Evolutionary conservation across 2,329 filamentous ascomycete species (phyloP).

Genomic region (Rhytidhysteron rufulum): DNA sequence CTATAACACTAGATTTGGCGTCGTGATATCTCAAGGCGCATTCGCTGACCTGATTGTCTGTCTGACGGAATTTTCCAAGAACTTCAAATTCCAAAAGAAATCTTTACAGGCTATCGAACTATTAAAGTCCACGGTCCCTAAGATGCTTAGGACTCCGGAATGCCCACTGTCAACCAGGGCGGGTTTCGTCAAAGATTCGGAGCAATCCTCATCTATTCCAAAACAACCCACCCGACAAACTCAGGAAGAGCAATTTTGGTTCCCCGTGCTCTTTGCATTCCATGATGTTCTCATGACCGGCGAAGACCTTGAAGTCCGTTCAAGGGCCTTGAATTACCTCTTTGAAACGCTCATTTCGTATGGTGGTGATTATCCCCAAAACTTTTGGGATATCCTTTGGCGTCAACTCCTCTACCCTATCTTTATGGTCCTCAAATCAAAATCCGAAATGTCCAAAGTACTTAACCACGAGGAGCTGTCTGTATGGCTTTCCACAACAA

Average conservation of each 20-base stretch:
- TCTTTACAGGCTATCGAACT: constrained; percentile 93
- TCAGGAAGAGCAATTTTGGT: constrained; percentile 97
- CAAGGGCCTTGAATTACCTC: constrained; percentile 83
- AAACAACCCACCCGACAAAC: constrained; percentile 74
- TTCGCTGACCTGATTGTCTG: constrained; percentile 97
- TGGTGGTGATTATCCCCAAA: constrained; percentile 82
- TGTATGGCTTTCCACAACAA: constrained; percentile 97
- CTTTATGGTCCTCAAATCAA: constrained; percentile 95
- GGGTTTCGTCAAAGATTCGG: constrained; percentile 47
- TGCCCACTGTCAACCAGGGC: constrained; percentile 76
- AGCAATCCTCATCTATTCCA: constrained; percentile 48
- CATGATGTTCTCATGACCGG: constrained; percentile 99
- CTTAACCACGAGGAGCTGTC: constrained; percentile 95
- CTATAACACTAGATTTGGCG: constrained; percentile 91
- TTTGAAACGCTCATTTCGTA: constrained; percentile 91
- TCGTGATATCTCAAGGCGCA: constrained; percentile 92
- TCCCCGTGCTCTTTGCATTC: constrained; percentile 95
- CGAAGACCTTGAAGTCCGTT: constrained; percentile 94
- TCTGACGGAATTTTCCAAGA: constrained; percentile 97
- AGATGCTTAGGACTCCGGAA: constrained; percentile 93
- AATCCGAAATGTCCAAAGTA: constrained; percentile 93
- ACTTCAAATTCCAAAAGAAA: constrained; percentile 98
- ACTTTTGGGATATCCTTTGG: constrained; percentile 99
- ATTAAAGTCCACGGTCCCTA: constrained; percentile 86
- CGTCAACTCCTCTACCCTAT: constrained; percentile 95